These are phyloP conservation scores for Cutaneotrichosporon cyanovorans DNA, from an alignment of 1,284 basidiomycete species.

Conservation along the genomic window DNA sequence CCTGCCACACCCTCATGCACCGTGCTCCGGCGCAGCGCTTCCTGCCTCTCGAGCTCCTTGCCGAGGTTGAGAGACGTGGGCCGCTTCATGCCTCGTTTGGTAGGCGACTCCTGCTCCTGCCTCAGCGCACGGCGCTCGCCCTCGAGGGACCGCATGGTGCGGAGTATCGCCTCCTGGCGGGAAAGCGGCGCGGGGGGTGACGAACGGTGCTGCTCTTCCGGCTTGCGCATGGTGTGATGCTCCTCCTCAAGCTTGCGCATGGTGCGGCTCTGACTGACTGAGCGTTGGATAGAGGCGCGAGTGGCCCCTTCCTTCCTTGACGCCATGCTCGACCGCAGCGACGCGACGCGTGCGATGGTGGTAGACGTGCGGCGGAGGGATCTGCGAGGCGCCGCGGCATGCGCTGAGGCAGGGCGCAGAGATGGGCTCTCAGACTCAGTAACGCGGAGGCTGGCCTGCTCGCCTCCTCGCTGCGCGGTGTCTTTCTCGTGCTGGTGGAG, in stretches of 20 bases:
- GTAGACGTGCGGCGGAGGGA: neutral
- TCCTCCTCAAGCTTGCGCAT: too few species aligned
- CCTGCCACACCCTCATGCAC: neutral
- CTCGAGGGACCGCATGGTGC: constrained; percentile 35
- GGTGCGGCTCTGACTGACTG: too few species aligned
- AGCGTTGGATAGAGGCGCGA: neutral
- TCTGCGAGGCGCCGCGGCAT: neutral
- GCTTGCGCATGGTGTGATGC: neutral
- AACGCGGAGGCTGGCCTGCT: too few species aligned
- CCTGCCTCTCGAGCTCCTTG: neutral
- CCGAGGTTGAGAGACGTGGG: neutral
- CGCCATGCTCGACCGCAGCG: neutral
- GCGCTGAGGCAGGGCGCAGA: neutral
- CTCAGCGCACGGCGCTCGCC: constrained; percentile 7
- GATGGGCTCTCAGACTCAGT: too few species aligned
- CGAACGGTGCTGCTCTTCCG: neutral
- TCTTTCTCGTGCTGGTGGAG: neutral
- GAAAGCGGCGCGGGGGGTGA: neutral
- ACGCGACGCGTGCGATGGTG: neutral
- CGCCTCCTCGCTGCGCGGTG: too few species aligned
- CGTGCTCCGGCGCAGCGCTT: neutral
- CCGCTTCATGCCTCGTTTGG: neutral
- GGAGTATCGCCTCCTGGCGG: constrained; percentile 23
- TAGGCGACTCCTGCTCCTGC: neutral
- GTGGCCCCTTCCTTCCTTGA: neutral